Evolutionary conservation across 768 basidiomycete species (phyloP).

Genomic region (Kwoniella sp.): DNA sequence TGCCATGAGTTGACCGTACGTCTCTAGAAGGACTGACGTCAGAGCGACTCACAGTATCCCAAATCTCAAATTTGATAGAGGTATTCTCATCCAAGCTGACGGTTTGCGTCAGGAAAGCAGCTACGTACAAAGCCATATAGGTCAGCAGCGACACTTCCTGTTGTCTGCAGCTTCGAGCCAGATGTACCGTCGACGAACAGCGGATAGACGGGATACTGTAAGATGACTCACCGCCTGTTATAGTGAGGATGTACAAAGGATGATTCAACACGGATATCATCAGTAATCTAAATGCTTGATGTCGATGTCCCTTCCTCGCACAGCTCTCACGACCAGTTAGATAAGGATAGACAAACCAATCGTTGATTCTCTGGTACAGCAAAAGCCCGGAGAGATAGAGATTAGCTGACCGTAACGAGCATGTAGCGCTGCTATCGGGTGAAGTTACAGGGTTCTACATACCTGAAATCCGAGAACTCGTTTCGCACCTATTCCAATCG

Average conservation of each 20-base stretch:
- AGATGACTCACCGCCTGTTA: constrained; percentile 31
- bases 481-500: constrained; percentile 51
- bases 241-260: constrained; percentile 38
- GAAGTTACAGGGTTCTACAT: too few relatives aligned
- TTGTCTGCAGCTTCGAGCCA: too few relatives aligned
- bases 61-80: constrained; percentile 96
- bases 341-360: constrained; percentile 34
- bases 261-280: too few relatives aligned
- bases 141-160: too few relatives aligned
- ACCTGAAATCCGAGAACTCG: constrained; percentile 57
- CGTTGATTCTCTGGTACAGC: constrained; percentile 48
- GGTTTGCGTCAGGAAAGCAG: constrained; percentile 98
- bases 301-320: too few relatives aligned
- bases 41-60: constrained; percentile 63
- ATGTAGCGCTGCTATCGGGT: too few relatives aligned
- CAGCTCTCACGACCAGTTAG: not conserved
- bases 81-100: constrained; percentile 85
- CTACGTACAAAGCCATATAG: constrained; percentile 56
- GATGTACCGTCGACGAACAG: too few relatives aligned
- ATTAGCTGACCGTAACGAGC: too few relatives aligned
- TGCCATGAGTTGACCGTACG: not conserved
- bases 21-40: too few relatives aligned
- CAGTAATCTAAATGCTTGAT: too few relatives aligned
- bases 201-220: not conserved
- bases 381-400: too few relatives aligned